A percentile compares a stretch with the other conserved stretches of the same genome.
phyloP scores from a whole-genome alignment of 2,329 filamentous ascomycete species.

The Tolypocladium inflatum region DNA sequence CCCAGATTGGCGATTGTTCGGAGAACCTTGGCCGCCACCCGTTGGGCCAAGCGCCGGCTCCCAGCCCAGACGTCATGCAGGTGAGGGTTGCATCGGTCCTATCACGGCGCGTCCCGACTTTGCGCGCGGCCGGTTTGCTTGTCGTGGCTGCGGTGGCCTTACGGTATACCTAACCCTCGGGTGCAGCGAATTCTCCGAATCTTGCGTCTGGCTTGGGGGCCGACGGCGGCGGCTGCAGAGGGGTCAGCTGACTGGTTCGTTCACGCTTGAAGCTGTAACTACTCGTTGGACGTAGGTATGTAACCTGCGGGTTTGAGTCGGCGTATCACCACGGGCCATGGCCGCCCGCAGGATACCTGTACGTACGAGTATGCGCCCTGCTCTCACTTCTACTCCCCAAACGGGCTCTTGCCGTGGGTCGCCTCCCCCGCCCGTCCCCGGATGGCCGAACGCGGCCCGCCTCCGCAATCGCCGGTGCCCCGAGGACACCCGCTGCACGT shows the following conservation, averaged over 20 bases:
- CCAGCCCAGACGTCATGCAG: background rate
- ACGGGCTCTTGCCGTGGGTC: background rate
- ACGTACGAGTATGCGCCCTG: no score
- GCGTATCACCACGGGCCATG: background rate
- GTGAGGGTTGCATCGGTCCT: background rate
- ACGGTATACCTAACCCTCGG: background rate
- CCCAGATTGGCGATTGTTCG: background rate
- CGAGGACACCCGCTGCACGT: background rate
- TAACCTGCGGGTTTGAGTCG: background rate
- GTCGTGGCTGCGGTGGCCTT: no score
- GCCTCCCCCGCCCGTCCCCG: background rate
- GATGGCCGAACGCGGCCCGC: background rate
- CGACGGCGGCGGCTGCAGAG: background rate
- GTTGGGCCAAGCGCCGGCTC: background rate
- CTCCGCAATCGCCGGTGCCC: background rate
- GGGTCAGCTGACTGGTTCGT: no score
- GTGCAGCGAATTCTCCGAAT: background rate
- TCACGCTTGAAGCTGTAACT: no score
- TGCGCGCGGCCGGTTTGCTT: no score
- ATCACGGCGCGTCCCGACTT: background rate
- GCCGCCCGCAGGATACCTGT: background rate
- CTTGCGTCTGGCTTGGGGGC: background rate
- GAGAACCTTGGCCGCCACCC: background rate
- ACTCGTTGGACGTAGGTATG: no score
- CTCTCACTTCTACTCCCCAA: background rate